phyloP scores from a whole-genome alignment of 2,329 filamentous ascomycete species.

The Waltergamsia citrina region DNA sequence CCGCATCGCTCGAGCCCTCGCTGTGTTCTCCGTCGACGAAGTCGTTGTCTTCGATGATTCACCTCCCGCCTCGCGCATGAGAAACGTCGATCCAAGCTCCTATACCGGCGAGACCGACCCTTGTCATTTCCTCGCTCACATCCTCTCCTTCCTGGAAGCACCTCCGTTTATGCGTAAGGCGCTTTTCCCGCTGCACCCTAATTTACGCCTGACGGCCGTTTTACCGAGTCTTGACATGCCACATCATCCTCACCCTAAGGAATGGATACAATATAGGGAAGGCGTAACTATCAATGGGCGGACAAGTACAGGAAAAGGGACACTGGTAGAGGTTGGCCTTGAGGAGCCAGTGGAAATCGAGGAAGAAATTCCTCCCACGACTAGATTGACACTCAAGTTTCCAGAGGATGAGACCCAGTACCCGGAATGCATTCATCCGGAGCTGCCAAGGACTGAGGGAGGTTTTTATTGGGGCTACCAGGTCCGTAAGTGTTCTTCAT shows the following conservation, averaged over 20 bases:
- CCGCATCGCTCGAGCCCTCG: conserved; percentile 69
- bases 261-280: conserved; percentile 74
- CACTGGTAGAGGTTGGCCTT: conserved; percentile 48
- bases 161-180: conserved; percentile 71
- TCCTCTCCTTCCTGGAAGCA: conserved; percentile 75
- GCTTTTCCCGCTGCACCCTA: conserved; percentile 71
- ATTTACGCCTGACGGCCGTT: conserved; percentile 62
- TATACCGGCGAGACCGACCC: conserved; percentile 67
- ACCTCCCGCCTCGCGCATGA: conserved; percentile 32
- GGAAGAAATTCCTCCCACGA: conserved; percentile 56
- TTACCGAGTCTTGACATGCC: conserved; percentile 77
- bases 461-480: conserved; percentile 85
- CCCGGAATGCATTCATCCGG: conserved; percentile 55
- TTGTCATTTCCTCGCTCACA: conserved; percentile 68
- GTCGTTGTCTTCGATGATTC: conserved; percentile 73
- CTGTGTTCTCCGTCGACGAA: conserved; percentile 79
- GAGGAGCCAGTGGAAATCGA: conserved; percentile 45
- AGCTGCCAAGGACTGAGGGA: conserved; percentile 59
- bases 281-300: conserved; percentile 53
- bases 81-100: conserved; percentile 31
- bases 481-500: conserved; percentile 54
- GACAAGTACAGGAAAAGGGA: conserved; percentile 32
- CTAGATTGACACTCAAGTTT: conserved; percentile 65
- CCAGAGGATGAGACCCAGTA: conserved; percentile 32
- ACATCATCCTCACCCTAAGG: conserved; percentile 66